Conservation (phyloP, 23 red algal species). For the Gracilaria domingensis region DNA sequence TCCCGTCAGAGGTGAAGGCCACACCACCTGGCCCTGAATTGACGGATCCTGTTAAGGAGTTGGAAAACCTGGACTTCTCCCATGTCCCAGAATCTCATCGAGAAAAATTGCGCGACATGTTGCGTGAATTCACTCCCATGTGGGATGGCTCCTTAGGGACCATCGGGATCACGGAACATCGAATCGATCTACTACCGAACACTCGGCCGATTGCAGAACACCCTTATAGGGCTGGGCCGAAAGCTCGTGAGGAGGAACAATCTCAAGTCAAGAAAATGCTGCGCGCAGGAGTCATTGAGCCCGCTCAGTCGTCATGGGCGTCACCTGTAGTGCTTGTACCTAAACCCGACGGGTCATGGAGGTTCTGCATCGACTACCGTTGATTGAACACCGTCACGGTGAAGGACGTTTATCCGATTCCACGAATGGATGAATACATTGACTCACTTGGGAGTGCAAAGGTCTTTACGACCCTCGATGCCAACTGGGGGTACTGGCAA, state of each 20-base stretch:
- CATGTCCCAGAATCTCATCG: background rate
- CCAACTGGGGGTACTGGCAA: too few species aligned
- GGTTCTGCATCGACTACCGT: slow-evolving; percentile 11
- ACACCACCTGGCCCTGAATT: background rate
- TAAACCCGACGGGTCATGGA: background rate
- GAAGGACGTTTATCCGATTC: slow-evolving; percentile 13
- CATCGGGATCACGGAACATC: background rate
- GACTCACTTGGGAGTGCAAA: background rate
- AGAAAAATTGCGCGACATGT: background rate
- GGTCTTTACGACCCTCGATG: background rate
- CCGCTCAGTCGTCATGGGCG: background rate
- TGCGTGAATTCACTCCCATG: background rate
- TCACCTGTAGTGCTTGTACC: background rate
- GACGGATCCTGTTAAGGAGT: background rate
- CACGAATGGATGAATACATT: slow-evolving; percentile 9
- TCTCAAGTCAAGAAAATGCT: background rate
- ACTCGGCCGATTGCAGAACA: background rate
- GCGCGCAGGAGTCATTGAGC: background rate
- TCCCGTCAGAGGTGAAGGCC: background rate
- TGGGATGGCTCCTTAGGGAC: background rate
- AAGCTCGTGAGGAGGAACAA: background rate
- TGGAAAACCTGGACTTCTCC: background rate
- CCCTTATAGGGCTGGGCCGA: background rate
- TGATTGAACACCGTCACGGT: background rate
- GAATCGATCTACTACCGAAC: background rate